Evolutionary conservation across 2,329 filamentous ascomycete genomes (phyloP), one percentile per base, ranked within the genome.

Genomic region (Fusarium sambucinum): DNA sequence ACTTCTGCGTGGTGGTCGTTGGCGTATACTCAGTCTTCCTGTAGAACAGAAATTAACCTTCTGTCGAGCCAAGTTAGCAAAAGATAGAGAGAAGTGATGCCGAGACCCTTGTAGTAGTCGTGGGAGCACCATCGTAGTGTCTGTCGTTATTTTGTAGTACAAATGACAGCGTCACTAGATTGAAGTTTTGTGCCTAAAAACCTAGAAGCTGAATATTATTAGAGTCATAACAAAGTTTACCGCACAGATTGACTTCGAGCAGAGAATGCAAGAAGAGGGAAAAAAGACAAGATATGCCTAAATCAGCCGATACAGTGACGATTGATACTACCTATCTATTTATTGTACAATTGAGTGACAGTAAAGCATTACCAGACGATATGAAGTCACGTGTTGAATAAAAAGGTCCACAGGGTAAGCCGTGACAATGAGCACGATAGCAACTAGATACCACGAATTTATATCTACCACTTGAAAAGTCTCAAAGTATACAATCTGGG

Each of bases 401-500:
- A 9, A 29, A n/a, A 51, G 64, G 55, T 68, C 65, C 65, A 68
- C 65, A 35, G 55, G 37, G 44, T 38, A 35, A 47, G 17, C 33
- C 32, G 38, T 44, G 45, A 42, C 17, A 51, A 12, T 16, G 32
- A 23, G 25, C 32, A 38, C 32, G n/a, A 27, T 27, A 50, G 16
- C 25, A 5, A 25, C 12, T 16, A 27, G 38, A 38, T 23, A 23
- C 14, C 16, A 38, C 25, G 38, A 32, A 45, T 37, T 56, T 6
- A 19, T 17, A 12, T 21, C 19, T 44, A 25, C 16, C 29, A 27
- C 12, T 23, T 16, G n/a, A 32, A n/a, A 21, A 9, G 12, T 23
- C 29, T 16, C 19, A 17, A 16, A 19, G 17, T 21, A 29, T 9
- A 14, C 29, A 30, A 3, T 2, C 33, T n/a, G 10, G 11, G 23